Evolutionary conservation across 2,329 filamentous ascomycete species (phyloP).

Genomic region (Paraphoma sp.): DNA sequence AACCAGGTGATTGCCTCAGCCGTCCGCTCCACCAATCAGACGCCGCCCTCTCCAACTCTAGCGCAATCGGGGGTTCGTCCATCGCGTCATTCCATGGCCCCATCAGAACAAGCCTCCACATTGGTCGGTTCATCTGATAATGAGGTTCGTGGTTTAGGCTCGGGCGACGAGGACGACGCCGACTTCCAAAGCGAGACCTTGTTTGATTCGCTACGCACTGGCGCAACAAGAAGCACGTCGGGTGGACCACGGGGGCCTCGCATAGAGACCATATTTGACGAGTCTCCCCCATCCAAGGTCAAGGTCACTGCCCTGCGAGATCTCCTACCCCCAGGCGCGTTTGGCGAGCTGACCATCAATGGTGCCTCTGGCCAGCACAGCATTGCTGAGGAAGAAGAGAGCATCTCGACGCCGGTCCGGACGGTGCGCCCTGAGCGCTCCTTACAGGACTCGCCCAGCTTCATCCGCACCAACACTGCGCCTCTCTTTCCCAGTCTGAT

Average conservation of each 20-base stretch:
- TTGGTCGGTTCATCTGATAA: conserved; percentile 71
- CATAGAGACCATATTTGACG: conserved; percentile 82
- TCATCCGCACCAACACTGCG: conserved; percentile 31
- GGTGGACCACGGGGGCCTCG: conserved; percentile 69
- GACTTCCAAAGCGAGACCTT: conserved; percentile 79
- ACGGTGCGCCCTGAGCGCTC: conserved; percentile 48
- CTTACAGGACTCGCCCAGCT: conserved; percentile 45
- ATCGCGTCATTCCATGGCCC: conserved; percentile 61
- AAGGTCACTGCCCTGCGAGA: conserved; percentile 56
- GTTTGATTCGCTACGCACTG: conserved; percentile 77
- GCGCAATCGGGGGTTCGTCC: conserved; percentile 48
- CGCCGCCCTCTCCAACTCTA: conserved; percentile 43
- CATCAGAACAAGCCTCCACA: conserved; percentile 68
- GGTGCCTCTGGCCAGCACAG: conserved; percentile 48
- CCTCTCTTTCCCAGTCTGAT: conserved; percentile 50
- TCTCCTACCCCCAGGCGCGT: conserved; percentile 55
- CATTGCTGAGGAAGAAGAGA: conserved; percentile 60
- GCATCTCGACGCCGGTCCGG: conserved; percentile 55
- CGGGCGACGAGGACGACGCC: conserved; percentile 77
- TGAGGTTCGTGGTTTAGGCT: conserved; percentile 69
- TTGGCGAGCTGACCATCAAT: conserved; percentile 45
- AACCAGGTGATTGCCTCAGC: conserved; percentile 34
- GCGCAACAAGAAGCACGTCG: conserved; percentile 70
- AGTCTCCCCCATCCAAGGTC: conserved; percentile 64
- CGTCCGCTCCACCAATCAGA: conserved; percentile 40